Base-by-base conservation (phyloP, 106 monocot genomes). In the Chionographis japonica region DNA sequence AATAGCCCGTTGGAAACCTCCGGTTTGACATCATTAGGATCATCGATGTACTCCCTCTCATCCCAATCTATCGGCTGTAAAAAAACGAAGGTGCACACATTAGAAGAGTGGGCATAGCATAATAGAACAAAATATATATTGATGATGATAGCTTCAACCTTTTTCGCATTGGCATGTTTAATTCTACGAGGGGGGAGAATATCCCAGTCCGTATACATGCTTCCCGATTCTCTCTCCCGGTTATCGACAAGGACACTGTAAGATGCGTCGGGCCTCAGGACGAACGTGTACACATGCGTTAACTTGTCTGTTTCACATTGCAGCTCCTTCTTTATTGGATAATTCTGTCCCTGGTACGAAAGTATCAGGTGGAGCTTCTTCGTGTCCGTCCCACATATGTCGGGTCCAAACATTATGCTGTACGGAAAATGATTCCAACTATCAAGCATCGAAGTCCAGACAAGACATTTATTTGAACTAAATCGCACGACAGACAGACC, bases 321-420 rank as follows among this genome's bases (percentile, higher is more conserved):
- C 58, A 97, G 61, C 63, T 97, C 97, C 63, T 92, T 97, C 74
- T 89, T 97, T 20, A 92, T 64, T 17, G 97, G 97, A 60, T 97
- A 97, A 55, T 97, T 97, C 74, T 97, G 97, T 15, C 97, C 97
- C 64, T 97, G 97, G 70, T 92, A 97, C 5, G 97, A 97, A 61
- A 89, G 73, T 69, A 97, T 97, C 11, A 89, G 72, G 81, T 97
- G 95, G 69, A 97, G 86, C 76, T 97, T 97, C 80, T 97, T 97
- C 61, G 89, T 92, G 68, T 97, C 92, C 35, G 92, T 87, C 57
- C 97, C 97, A 79, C 97, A 97, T 74, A 97, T 69, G 74, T 97
- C 97, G 41, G 97, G 97, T 35, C 97, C 97, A 68, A 97, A 90
- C 97, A 97, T 97, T 35, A 97, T 74, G 77, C 97, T 97, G 84